Evolutionary conservation across 208 protist species (phyloP).

Genomic region (Acanthamoeba lenticulata): DNA sequence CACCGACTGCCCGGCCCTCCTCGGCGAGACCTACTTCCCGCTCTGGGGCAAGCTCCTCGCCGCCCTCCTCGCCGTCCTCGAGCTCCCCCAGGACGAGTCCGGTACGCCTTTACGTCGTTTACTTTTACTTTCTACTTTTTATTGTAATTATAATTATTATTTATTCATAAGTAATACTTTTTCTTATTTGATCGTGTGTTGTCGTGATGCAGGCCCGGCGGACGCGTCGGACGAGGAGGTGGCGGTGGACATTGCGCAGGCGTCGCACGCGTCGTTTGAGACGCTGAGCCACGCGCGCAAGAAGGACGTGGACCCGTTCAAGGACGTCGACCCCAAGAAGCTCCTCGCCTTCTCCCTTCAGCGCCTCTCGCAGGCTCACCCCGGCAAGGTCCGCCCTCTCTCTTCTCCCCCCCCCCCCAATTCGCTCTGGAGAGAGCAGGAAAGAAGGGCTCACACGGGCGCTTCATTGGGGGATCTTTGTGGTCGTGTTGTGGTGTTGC

Average conservation of each 20-base stretch:
- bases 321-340: slow-evolving; percentile 53
- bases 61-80: slow-evolving; percentile 1
- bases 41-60: slow-evolving; percentile 41
- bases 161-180: no score
- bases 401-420: neutral
- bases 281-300: slow-evolving; percentile 44
- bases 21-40: slow-evolving; percentile 20
- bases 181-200: neutral
- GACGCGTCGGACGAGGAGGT: slow-evolving; percentile 6
- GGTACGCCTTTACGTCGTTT: neutral
- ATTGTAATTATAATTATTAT: no score
- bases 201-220: neutral
- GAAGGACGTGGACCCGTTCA: slow-evolving; percentile 60
- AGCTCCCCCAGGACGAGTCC: slow-evolving; percentile 4
- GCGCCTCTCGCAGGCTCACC: slow-evolving; percentile 29
- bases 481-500: neutral
- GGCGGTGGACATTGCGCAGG: slow-evolving; percentile 24
- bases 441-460: no score
- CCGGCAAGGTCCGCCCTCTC: slow-evolving; percentile 7
- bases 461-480: neutral
- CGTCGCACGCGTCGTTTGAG: neutral
- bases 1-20: slow-evolving; percentile 49
- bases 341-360: slow-evolving; percentile 50
- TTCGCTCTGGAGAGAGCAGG: no score
- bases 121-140: neutral